These are phyloP conservation scores for Pichia sp. DNA, from an alignment of 1,139 yeast genomes.

Conservation along the genomic window DNA sequence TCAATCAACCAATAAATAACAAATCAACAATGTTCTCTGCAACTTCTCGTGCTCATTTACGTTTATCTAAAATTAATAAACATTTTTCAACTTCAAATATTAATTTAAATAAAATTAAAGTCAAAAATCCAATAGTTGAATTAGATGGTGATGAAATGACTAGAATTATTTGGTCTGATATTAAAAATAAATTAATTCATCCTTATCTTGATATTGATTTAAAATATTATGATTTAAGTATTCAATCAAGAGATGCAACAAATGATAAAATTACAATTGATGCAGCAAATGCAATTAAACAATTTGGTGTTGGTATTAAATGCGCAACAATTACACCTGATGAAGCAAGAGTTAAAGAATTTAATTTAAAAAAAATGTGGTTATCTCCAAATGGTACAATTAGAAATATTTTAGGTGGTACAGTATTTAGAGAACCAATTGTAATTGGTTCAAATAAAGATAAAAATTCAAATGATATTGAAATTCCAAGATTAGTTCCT, in stretches of 20 bases:
- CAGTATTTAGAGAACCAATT: slow-evolving; percentile 95
- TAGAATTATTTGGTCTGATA: slow-evolving; percentile 83
- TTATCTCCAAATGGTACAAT: slow-evolving; percentile 95
- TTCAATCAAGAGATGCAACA: slow-evolving; percentile 79
- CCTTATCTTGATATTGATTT: slow-evolving; percentile 86
- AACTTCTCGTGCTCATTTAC: slow-evolving; percentile 11
- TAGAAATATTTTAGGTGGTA: slow-evolving; percentile 90
- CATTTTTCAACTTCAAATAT: slow-evolving; percentile 10
- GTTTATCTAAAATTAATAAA: slow-evolving; percentile 13
- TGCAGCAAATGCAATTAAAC: slow-evolving; percentile 82
- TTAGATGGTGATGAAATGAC: slow-evolving; percentile 98
- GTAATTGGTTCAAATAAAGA: slow-evolving; percentile 47
- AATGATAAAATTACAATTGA: slow-evolving; percentile 83
- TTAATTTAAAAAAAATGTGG: slow-evolving; percentile 92
- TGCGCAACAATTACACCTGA: slow-evolving; percentile 99
- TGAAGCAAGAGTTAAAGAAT: slow-evolving; percentile 90
- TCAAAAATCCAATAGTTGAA: slow-evolving; percentile 85
- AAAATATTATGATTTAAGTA: slow-evolving; percentile 87
- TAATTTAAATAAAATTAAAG: slow-evolving; percentile 52
- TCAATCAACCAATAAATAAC: too few species aligned
- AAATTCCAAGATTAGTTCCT: slow-evolving; percentile 81
- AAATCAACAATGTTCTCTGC: slow-evolving; percentile 9
- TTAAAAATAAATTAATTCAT: slow-evolving; percentile 71
- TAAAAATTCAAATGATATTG: slow-evolving; percentile 34
- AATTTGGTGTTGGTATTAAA: slow-evolving; percentile 89